Conservation (phyloP, 1,284 basidiomycete species). For the Ceratobasidium theobromae region DNA sequence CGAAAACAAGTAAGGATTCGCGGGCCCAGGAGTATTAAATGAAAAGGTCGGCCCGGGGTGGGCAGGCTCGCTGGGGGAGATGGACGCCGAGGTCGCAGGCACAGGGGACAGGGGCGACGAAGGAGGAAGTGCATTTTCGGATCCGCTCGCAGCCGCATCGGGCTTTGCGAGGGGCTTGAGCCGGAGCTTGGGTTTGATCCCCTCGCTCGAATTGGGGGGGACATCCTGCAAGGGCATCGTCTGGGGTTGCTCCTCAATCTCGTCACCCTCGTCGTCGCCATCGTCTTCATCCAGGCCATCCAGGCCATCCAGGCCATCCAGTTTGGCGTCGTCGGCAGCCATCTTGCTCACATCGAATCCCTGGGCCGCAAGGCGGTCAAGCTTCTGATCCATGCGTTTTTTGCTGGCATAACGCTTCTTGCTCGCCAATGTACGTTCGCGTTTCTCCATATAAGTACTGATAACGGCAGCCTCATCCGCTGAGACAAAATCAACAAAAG, state of each 20-base stretch:
- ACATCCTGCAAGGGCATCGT: constrained; percentile 21
- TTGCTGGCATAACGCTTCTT: constrained; percentile 29
- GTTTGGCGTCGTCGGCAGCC: constrained; percentile 20
- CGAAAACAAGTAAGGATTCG: constrained; percentile 23
- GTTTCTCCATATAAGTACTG: constrained; percentile 26
- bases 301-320: background rate
- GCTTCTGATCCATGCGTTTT: constrained; percentile 27
- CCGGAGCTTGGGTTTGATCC: constrained; percentile 9
- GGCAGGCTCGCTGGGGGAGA: constrained; percentile 23
- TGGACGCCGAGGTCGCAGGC: constrained; percentile 9
- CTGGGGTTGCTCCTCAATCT: background rate
- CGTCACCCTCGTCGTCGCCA: constrained; percentile 7
- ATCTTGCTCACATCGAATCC: constrained; percentile 27
- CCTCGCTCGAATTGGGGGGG: constrained; percentile 23
- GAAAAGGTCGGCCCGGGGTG: constrained; percentile 29
- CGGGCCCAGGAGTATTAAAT: too few relatives aligned
- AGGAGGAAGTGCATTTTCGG: constrained; percentile 19
- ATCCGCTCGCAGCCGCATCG: background rate
- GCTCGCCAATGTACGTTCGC: constrained; percentile 26
- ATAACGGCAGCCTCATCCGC: constrained; percentile 29
- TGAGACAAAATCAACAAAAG: background rate
- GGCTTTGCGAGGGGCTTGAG: constrained; percentile 22
- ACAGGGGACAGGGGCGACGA: constrained; percentile 29
- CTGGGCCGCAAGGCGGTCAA: constrained; percentile 19
- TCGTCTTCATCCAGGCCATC: constrained; percentile 4